These are phyloP conservation scores for Botrytis fabae DNA, from an alignment of 2,329 filamentous ascomycete genomes.

Conservation along the genomic window DNA sequence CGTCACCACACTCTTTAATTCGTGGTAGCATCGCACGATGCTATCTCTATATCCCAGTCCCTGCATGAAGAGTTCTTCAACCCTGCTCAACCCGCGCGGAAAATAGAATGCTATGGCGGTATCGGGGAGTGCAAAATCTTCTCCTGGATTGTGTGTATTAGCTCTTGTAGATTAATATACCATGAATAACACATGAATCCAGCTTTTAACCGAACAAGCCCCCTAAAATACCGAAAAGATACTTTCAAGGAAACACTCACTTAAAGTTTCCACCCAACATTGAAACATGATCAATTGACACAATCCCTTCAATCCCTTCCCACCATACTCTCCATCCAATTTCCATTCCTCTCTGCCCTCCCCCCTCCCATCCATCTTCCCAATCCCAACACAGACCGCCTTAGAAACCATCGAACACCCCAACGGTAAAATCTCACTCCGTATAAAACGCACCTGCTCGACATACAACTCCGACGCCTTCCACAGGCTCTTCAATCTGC, in stretches of 20 bases:
- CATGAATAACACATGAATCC: background rate
- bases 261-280: background rate
- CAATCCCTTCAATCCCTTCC: background rate
- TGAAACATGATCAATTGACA: conserved; percentile 3
- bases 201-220: rapidly evolving
- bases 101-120: background rate
- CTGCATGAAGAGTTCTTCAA: background rate
- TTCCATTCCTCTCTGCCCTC: background rate
- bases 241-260: background rate
- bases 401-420: background rate
- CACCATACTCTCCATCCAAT: background rate
- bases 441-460: background rate
- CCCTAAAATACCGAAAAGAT: background rate
- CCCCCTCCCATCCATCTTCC: background rate
- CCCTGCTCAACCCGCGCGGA: background rate
- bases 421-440: background rate
- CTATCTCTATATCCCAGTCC: background rate
- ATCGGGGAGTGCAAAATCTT: background rate
- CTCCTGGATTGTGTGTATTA: background rate
- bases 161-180: background rate
- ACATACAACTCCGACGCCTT: background rate
- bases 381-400: background rate
- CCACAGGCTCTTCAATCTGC: background rate
- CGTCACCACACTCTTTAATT: background rate
- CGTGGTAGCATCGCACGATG: background rate